These are phyloP conservation scores for Deinandra increscens DNA, from an alignment of 129 eudicot species.

Conservation along the genomic window DNA sequence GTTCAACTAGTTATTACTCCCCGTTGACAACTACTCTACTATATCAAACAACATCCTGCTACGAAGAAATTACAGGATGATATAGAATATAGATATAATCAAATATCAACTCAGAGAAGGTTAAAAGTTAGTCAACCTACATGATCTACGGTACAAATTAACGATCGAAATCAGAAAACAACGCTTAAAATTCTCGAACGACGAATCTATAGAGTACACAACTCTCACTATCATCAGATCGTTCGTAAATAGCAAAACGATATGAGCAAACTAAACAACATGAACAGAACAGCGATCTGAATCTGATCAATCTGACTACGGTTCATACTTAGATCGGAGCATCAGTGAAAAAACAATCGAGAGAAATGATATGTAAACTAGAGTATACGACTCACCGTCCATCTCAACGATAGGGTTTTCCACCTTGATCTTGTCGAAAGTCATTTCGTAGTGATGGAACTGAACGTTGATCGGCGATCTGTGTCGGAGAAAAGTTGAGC, in stretches of 20 bases:
- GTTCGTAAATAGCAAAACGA: not conserved
- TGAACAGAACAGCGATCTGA: not conserved
- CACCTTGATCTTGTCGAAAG: constrained; percentile 84
- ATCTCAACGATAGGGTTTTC: constrained; percentile 97
- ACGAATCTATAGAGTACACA: not conserved
- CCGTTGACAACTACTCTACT: not conserved
- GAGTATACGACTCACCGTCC: constrained; percentile 68
- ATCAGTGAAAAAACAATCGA: not conserved
- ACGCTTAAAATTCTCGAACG: not conserved
- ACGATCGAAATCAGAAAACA: not conserved
- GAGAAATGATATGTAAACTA: not conserved
- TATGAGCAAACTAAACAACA: not conserved
- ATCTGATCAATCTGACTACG: not conserved
- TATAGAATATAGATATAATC: too few species aligned
- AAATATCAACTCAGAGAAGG: too few species aligned
- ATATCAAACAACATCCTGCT: not conserved
- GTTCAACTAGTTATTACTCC: not conserved
- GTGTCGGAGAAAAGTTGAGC: not conserved
- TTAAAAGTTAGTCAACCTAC: not conserved
- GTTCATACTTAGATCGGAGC: constrained; percentile 12
- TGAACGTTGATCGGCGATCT: constrained; percentile 7
- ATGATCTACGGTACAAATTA: not conserved
- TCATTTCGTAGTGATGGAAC: constrained; percentile 39
- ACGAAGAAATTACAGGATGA: not conserved
- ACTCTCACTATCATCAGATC: constrained; percentile 16